Percentiles rank a stretch among this genome's conserved stretches.
phyloP scores from a whole-genome alignment of 352 stramenopile species.

The Thalassiosira hispida region DNA sequence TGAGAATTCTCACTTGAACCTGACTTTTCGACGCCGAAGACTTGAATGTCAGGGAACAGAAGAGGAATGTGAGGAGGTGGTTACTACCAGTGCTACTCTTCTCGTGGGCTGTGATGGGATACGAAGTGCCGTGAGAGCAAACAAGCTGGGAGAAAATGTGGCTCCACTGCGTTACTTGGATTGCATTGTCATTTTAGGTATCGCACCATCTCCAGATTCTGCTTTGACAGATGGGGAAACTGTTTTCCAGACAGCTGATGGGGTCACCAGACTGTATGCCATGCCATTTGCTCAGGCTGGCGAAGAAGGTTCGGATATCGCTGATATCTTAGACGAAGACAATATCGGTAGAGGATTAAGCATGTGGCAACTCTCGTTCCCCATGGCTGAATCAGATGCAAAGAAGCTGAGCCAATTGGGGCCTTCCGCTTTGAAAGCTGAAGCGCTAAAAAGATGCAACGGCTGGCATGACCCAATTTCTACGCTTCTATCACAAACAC shows the following conservation, averaged over 20 bases:
- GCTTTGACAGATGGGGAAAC: constrained; percentile 71
- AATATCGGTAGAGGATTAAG: constrained; percentile 50
- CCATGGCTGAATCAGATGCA: constrained; percentile 69
- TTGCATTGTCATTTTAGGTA: constrained; percentile 85
- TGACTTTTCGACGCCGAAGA: constrained; percentile 46
- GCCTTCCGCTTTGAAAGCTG: constrained; percentile 63
- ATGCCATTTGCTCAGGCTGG: constrained; percentile 77
- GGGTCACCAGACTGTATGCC: constrained; percentile 83
- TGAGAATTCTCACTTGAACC: constrained; percentile 25
- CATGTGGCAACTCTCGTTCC: constrained; percentile 89
- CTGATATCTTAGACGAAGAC: not conserved
- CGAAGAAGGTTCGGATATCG: constrained; percentile 20
- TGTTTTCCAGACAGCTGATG: constrained; percentile 87
- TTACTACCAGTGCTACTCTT: constrained; percentile 47
- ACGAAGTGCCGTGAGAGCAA: constrained; percentile 63
- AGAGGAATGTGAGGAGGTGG: constrained; percentile 32
- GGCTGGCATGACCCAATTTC: constrained; percentile 81
- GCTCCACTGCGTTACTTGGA: constrained; percentile 71
- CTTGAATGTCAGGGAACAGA: not conserved
- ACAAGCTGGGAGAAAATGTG: constrained; percentile 56
- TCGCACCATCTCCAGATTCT: constrained; percentile 51
- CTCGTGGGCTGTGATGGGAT: constrained; percentile 82
- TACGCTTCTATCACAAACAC: constrained; percentile 71
- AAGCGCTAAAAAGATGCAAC: constrained; percentile 71
- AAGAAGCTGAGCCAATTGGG: constrained; percentile 54